phyloP scores from a whole-genome alignment of 2,329 filamentous ascomycete genomes.

The Reticulascus tulasneorum region DNA sequence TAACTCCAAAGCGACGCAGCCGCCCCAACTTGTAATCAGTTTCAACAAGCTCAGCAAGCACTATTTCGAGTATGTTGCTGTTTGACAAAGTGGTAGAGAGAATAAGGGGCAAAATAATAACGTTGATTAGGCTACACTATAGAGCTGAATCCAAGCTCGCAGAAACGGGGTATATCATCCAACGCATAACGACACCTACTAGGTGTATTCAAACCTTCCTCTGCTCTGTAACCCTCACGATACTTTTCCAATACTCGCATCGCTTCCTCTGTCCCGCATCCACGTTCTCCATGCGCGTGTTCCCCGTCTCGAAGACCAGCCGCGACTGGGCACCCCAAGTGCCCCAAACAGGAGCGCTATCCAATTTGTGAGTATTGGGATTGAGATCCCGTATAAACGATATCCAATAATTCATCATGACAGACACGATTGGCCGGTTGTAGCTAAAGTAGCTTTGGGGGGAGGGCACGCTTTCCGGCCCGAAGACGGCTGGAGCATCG shows the following conservation, averaged over 20 bases:
- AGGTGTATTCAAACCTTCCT: too few relatives aligned
- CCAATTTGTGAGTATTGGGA: conserved; percentile 33
- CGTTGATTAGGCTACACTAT: too few relatives aligned
- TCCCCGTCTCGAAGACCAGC: conserved; percentile 36
- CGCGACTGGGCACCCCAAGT: conserved; percentile 31
- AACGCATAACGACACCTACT: too few relatives aligned
- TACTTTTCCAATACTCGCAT: conserved; percentile 37
- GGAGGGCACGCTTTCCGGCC: conserved; percentile 30
- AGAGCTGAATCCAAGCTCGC: too few relatives aligned
- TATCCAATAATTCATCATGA: conserved; percentile 47
- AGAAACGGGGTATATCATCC: too few relatives aligned
- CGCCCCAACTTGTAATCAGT: too few relatives aligned
- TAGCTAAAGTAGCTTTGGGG: conserved; percentile 37
- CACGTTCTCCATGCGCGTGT: conserved; percentile 36
- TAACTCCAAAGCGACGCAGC: too few relatives aligned
- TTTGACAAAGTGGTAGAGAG: too few relatives aligned
- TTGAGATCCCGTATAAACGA: conserved; percentile 43
- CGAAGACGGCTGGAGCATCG: conserved; percentile 45
- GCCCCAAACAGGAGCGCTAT: conserved; percentile 36
- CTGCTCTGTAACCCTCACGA: conserved; percentile 25
- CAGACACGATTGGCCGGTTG: conserved; percentile 39
- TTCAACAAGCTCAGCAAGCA: too few relatives aligned
- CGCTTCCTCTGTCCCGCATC: conserved; percentile 27
- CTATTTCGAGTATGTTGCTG: too few relatives aligned
- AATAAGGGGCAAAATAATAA: too few relatives aligned